Percentiles rank a stretch among this genome's conserved stretches.
These are phyloP conservation scores for Brettanomyces nanus DNA, from an alignment of 805 yeast species.

Conservation along the genomic window DNA sequence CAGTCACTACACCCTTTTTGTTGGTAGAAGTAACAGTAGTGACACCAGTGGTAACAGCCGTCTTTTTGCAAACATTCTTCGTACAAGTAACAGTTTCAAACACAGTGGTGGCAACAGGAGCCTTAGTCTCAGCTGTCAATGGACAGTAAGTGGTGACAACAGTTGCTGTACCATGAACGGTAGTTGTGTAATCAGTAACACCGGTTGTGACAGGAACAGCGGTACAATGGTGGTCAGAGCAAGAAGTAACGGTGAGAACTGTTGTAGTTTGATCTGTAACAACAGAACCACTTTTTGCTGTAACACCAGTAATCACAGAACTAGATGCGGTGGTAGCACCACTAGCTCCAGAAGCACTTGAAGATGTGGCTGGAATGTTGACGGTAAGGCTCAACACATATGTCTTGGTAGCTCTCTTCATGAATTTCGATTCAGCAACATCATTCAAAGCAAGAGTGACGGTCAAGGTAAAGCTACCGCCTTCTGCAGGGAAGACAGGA, in stretches of 20 bases:
- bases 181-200: constrained; percentile 18
- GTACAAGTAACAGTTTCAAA: constrained; percentile 6
- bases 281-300: no score
- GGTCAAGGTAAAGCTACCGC: not conserved
- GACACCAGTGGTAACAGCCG: constrained; percentile 11
- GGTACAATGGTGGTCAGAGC: constrained; percentile 18
- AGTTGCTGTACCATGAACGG: constrained; percentile 27
- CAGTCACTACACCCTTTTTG: constrained; percentile 25
- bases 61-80: constrained; percentile 8
- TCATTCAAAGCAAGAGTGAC: constrained; percentile 3
- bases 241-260: constrained; percentile 16
- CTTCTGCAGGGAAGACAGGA: not conserved
- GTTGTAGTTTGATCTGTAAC: constrained; percentile 22
- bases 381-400: not conserved
- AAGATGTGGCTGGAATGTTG: constrained; percentile 7
- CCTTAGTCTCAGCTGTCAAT: constrained; percentile 1
- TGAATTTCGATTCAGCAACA: constrained; percentile 16
- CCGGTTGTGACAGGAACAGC: constrained; percentile 20
- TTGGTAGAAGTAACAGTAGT: constrained; percentile 23
- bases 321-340: constrained; percentile 2
- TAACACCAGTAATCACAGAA: not conserved
- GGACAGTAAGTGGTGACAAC: constrained; percentile 33
- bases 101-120: not conserved
- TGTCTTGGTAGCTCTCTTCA: not conserved
- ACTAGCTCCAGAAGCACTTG: constrained; percentile 4